These are phyloP conservation scores for Saccharomyces cerevisiae DNA, from an alignment of 805 yeast genomes.

Conservation along the genomic window DNA sequence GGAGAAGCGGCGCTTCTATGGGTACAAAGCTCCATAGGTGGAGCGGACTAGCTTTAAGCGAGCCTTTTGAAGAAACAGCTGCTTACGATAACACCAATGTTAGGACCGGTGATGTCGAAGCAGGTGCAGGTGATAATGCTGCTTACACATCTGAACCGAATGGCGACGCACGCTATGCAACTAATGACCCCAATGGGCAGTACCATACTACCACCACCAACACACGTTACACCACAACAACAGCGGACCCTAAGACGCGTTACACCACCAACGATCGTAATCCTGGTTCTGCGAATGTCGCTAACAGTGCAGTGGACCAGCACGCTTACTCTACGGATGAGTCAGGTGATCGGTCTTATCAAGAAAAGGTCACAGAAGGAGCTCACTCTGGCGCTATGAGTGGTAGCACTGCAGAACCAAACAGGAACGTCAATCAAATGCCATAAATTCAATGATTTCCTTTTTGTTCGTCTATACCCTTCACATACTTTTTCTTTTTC, in stretches of 20 bases:
- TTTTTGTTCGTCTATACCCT: neutral
- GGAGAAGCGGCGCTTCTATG: constrained; percentile 14
- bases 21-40: constrained; percentile 17
- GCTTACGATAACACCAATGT: neutral
- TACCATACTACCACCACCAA: neutral
- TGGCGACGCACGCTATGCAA: neutral
- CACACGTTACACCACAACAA: neutral
- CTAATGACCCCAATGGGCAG: neutral
- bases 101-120: constrained; percentile 3
- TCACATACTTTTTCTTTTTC: neutral
- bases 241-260: neutral
- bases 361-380: constrained; percentile 7
- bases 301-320: constrained; percentile 1
- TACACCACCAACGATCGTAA: neutral
- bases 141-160: neutral
- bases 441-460: neutral
- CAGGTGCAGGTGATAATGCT: constrained; percentile 1
- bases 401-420: constrained; percentile 5
- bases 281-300: neutral
- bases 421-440: neutral
- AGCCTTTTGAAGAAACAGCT: constrained; percentile 3
- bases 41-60: constrained; percentile 17
- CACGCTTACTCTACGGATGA: constrained; percentile 8
- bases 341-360: constrained; percentile 3
- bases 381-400: constrained; percentile 1